Base-by-base conservation (phyloP, 257 asterid species). In the Solanum habrochaites region DNA sequence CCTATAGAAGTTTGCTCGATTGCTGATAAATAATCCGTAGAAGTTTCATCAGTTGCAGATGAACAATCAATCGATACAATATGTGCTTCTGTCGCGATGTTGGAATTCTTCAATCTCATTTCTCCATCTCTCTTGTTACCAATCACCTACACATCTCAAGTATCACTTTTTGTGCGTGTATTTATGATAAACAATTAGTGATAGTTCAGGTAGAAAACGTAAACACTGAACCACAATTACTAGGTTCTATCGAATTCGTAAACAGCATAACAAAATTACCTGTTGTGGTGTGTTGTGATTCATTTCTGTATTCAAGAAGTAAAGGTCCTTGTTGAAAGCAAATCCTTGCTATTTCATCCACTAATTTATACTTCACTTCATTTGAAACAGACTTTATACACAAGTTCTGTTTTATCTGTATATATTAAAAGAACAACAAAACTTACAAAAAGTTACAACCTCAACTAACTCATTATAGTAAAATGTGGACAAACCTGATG, bases 401-500 rank as follows among this genome's bases (percentile, higher is more conserved):
- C 11, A 91, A 56, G 11, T 82, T 89, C 72, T 94, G 94, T 86
- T 83, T 88, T n/a, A 96, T 87, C 98, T 96, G 93, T 82, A 93
- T 83, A 83, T 4, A 45, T 73, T 25, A 3, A 85, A 80, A 31
- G 10, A 82, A 47, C 21, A 47, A 80, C 37, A 25, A 40, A 56
- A 18, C n/a, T 56, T 20, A 23, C 20, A n/a, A 43, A 43, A 13
- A 31, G 15, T 39, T 77, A 8, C 52, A 25, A 80, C 67, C 18
- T 16, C 20, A 29, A 14, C 27, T 9, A 14, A 43, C 64, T 80
- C 8, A 43, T 7, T 80, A 21, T 74, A 16, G 29, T 80, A 31
- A 81, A 81, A 18, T 81, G 12, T 81, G 85, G 85, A 27, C 87
- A 67, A 69, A 94, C 99, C 98, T 95, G 95, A 66, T 74, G 82